Conservation (phyloP, 208 protist species). For the Wallacemonas sp. region DNA sequence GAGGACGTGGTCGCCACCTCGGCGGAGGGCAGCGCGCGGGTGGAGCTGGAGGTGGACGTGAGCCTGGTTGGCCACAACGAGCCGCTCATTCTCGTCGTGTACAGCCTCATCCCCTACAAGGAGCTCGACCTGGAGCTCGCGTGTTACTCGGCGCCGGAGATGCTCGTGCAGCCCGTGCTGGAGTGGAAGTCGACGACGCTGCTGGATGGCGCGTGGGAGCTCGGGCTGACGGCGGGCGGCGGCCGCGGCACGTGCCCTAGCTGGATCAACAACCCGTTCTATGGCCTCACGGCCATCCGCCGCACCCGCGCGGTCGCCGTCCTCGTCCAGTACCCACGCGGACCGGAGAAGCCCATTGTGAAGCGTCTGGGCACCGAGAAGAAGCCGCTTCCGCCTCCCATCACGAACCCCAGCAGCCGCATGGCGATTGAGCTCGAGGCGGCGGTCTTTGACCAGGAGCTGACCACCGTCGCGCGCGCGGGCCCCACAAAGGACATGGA, state of each 20-base stretch:
- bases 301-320: constrained; percentile 71
- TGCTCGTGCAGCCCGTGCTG: constrained; percentile 59
- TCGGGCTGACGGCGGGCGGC: constrained; percentile 82
- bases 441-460: constrained; percentile 55
- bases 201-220: constrained; percentile 76
- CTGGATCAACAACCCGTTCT: constrained; percentile 93
- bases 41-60: constrained; percentile 58
- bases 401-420: constrained; percentile 61
- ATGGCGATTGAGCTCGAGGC: constrained; percentile 83
- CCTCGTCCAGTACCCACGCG: constrained; percentile 80
- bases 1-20: constrained; percentile 59
- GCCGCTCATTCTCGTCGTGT: constrained; percentile 76
- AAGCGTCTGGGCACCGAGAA: constrained; percentile 67
- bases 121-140: constrained; percentile 67
- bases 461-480: constrained; percentile 50
- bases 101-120: constrained; percentile 70
- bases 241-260: constrained; percentile 56
- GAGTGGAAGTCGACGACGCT: constrained; percentile 73
- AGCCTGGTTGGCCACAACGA: constrained; percentile 26
- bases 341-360: constrained; percentile 69
- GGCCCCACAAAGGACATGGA: constrained; percentile 51
- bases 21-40: constrained; percentile 34
- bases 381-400: constrained; percentile 63
- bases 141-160: constrained; percentile 54
- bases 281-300: constrained; percentile 62